phyloP scores from a whole-genome alignment of 2,329 filamentous ascomycete genomes.

The Beauveria rudraprayagi region DNA sequence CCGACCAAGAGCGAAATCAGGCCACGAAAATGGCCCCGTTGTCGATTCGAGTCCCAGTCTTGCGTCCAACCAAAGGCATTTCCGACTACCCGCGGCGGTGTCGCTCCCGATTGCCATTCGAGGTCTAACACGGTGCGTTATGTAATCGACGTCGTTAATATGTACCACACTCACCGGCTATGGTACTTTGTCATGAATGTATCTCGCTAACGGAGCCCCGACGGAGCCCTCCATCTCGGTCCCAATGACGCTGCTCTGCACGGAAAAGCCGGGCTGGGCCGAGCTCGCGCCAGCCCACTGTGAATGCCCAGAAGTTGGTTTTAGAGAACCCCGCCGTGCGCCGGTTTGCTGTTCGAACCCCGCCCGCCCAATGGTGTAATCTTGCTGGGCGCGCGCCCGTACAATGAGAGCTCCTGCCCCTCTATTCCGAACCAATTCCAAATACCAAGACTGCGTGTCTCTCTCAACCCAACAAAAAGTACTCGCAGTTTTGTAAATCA shows the following conservation, averaged over 20 bases:
- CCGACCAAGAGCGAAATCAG: not conserved
- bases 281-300: not conserved
- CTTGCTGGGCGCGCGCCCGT: not conserved
- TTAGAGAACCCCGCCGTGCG: not conserved
- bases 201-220: not conserved
- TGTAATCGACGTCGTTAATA: not conserved
- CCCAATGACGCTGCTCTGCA: not conserved
- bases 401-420: not conserved
- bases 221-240: not conserved
- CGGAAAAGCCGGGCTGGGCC: not conserved
- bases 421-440: slow-evolving; percentile 2
- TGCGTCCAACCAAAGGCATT: not conserved
- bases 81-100: not conserved
- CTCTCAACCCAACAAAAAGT: not conserved
- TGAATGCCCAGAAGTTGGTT: not conserved
- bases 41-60: not conserved
- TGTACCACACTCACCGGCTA: not conserved
- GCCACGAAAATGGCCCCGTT: not conserved
- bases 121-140: not conserved
- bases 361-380: not conserved
- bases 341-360: not conserved
- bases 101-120: not conserved
- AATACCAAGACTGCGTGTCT: slow-evolving; percentile 5
- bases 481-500: not conserved
- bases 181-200: not conserved